phyloP scores from a whole-genome alignment of 2,329 filamentous ascomycete species.

The Epichloe bromicola region DNA sequence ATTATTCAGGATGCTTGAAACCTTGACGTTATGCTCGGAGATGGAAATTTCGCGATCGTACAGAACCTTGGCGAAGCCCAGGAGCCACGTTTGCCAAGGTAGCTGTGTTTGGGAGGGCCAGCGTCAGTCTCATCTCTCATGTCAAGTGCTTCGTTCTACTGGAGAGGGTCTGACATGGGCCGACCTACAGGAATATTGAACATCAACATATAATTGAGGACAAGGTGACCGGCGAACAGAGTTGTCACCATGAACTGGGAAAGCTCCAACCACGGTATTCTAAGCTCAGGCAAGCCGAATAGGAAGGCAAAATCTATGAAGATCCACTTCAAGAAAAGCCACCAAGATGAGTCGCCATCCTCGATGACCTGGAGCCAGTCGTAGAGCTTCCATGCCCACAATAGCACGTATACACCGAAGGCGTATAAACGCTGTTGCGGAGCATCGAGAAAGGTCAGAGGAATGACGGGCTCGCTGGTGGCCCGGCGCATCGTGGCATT shows the following conservation, averaged over 20 bases:
- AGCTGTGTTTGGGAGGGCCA: slow-evolving; percentile 33
- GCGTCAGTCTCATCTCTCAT: background rate
- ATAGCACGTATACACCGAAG: slow-evolving; percentile 59
- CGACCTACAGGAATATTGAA: slow-evolving; percentile 65
- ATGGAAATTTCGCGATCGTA: slow-evolving; percentile 90
- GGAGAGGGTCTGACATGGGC: background rate
- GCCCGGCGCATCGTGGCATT: slow-evolving; percentile 17
- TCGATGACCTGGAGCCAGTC: slow-evolving; percentile 71
- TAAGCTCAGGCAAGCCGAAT: slow-evolving; percentile 72
- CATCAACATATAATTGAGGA: slow-evolving; percentile 79
- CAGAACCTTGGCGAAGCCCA: slow-evolving; percentile 63
- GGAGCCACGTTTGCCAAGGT: slow-evolving; percentile 60
- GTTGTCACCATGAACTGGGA: slow-evolving; percentile 60
- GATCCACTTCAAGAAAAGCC: slow-evolving; percentile 89
- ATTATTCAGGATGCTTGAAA: slow-evolving; percentile 78
- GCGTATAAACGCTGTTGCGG: slow-evolving; percentile 86
- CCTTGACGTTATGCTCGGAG: slow-evolving; percentile 85
- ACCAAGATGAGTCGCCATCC: slow-evolving; percentile 76
- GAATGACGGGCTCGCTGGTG: slow-evolving; percentile 54
- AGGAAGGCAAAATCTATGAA: slow-evolving; percentile 75
- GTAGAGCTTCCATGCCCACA: slow-evolving; percentile 75
- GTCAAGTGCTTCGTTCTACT: background rate
- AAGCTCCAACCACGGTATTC: slow-evolving; percentile 95
- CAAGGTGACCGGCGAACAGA: slow-evolving; percentile 58
- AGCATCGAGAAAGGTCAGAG: slow-evolving; percentile 70